Conservation (phyloP, 2,329 filamentous ascomycete species). For the Epichloe gansuensis region DNA sequence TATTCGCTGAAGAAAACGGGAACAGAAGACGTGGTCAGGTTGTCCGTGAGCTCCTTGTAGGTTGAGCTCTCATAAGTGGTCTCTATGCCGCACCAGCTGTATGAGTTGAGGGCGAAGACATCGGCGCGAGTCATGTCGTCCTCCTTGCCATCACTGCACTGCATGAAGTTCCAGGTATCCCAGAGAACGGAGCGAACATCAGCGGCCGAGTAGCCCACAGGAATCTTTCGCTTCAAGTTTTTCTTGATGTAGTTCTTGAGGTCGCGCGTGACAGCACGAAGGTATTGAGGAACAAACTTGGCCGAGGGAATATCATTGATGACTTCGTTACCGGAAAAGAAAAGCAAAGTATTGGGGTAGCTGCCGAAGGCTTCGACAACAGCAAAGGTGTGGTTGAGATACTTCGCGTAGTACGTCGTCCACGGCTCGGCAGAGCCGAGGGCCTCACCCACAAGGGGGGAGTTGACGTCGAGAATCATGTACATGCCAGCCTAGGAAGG, state of each 20-base stretch:
- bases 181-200: constrained; percentile 62
- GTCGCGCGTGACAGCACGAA: constrained; percentile 63
- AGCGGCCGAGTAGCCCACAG: constrained; percentile 69
- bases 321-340: constrained; percentile 71
- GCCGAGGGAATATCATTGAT: constrained; percentile 54
- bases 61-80: constrained; percentile 50
- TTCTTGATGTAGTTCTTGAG: constrained; percentile 70
- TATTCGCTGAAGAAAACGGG: constrained; percentile 75
- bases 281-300: constrained; percentile 52
- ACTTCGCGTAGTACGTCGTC: constrained; percentile 45
- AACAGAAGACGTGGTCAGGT: constrained; percentile 53
- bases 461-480: constrained; percentile 58
- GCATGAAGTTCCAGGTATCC: constrained; percentile 65
- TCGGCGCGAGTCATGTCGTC: constrained; percentile 53
- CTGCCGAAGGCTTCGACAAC: constrained; percentile 54
- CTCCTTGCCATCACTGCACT: constrained; percentile 46
- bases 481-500: constrained; percentile 45
- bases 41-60: constrained; percentile 49
- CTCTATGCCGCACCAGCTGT: constrained; percentile 54
- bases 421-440: constrained; percentile 42
- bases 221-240: constrained; percentile 53
- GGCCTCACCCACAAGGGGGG: constrained; percentile 42
- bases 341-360: constrained; percentile 56
- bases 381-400: constrained; percentile 54
- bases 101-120: constrained; percentile 63